Base-by-base conservation (phyloP, 2,329 filamentous ascomycete genomes). In the Apiospora kogelbergensis region DNA sequence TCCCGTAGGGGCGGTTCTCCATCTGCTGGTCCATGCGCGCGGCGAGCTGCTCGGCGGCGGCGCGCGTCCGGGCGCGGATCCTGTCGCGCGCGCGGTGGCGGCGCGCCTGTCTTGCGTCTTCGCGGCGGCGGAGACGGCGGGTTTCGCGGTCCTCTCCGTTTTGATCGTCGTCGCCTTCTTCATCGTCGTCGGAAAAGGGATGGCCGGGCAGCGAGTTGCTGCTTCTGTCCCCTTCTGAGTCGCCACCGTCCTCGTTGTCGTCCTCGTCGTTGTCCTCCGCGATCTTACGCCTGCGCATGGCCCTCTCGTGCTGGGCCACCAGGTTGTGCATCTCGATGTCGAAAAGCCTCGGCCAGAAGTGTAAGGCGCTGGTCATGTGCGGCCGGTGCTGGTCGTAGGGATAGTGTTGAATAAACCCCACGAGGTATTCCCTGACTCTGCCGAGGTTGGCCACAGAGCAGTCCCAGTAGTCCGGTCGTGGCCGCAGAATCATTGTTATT, bases 341-440 rank as follows among this genome's bases (percentile, higher is more conserved):
- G 73, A 95, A 90, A 81, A 97, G 87, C 17, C 92, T 91, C 17
- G 93, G 90, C 81, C 94, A 95, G 78, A 98, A 97, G 70, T 93
- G 90, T 45, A 92, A 77, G 13, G 93, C 89, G 72, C 89, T 91
- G 53, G 90, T 81, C 3, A 84, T 81, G 66, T 88, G 81, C 0
- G 89, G 89, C 6, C 85, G 84, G 70, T 84, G 83, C 74, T 88
- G 84, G 74, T 90, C 88, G 82, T 91, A 90, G 7, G 93, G 91
- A 79, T 95, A 87, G 76, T 94, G 91, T 73, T 94, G 85, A 66
- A 95, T 92, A 70, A 98, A 84, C 37, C 86, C 87, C 72, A 95
- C 91, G 76, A 96, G 94, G 80, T 95, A 97, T 4, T 79, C 77
- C 45, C 80, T 81, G 2, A 88, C 80, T 3, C 78, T 80, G 7